phyloP scores from a whole-genome alignment of 768 basidiomycete species.

The Pilatotrama ljubarskyi region DNA sequence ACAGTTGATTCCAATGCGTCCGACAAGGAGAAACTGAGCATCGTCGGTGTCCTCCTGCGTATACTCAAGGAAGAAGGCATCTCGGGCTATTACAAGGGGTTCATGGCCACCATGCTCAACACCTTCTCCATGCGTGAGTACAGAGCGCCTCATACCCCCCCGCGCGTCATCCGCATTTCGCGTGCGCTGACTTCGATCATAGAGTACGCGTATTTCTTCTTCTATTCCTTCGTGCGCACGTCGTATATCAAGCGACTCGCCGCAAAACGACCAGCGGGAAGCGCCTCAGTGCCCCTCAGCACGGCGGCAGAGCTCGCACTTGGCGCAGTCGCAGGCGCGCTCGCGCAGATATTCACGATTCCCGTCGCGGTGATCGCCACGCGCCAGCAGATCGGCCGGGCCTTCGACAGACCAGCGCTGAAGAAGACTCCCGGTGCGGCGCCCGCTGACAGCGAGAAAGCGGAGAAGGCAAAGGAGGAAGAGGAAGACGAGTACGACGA shows the following conservation, averaged over 20 bases:
- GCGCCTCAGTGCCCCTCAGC: conserved; percentile 62
- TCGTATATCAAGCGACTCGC: conserved; percentile 76
- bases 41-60: conserved; percentile 63
- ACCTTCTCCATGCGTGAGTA: conserved; percentile 94
- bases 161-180: background rate
- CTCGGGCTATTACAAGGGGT: conserved; percentile 84
- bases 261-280: conserved; percentile 56
- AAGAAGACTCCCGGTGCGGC: conserved; percentile 11
- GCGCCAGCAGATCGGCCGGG: conserved; percentile 84
- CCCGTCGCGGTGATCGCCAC: conserved; percentile 98
- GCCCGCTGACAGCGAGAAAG: conserved; percentile 15
- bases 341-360: conserved; percentile 98
- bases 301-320: conserved; percentile 82
- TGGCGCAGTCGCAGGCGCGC: conserved; percentile 89
- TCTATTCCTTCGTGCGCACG: conserved; percentile 88
- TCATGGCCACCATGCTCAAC: conserved; percentile 95
- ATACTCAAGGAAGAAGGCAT: conserved; percentile 84
- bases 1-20: conserved; percentile 53
- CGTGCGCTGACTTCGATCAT: background rate
- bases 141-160: conserved; percentile 4
- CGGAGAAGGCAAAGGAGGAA: conserved; percentile 10
- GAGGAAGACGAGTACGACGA: conserved; percentile 48
- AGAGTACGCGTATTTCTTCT: conserved; percentile 99
- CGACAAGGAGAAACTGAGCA: conserved; percentile 47
- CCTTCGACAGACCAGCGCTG: conserved; percentile 24